phyloP scores from a whole-genome alignment of 2,329 filamentous ascomycete genomes.

The Xylariaceae sp. region DNA sequence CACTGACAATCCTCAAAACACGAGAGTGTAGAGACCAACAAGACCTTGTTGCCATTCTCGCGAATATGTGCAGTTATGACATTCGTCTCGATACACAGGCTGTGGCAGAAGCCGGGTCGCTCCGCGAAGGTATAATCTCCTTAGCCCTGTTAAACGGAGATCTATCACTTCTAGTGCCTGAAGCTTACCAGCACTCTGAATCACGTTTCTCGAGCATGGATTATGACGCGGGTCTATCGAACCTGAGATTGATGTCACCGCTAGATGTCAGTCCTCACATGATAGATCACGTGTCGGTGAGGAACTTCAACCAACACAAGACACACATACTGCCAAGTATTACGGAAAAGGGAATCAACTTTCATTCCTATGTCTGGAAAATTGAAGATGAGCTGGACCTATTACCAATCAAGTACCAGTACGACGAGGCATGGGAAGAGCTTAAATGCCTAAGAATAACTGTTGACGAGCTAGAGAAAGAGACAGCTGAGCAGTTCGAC shows the following conservation, averaged over 20 bases:
- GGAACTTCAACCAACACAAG: conserved; percentile 2
- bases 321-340: not conserved
- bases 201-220: no score
- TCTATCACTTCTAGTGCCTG: conserved; percentile 9
- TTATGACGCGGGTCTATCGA: no score
- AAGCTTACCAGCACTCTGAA: no score
- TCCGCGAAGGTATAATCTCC: not conserved
- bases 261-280: not conserved
- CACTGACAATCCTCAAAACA: not conserved
- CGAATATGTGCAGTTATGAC: conserved; percentile 18
- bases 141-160: conserved; percentile 10
- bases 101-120: not conserved
- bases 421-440: not conserved
- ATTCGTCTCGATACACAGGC: conserved; percentile 6
- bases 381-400: conserved; percentile 2
- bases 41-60: conserved; percentile 16
- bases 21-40: conserved; percentile 6
- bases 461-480: not conserved
- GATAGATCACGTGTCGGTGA: not conserved
- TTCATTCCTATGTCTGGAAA: conserved; percentile 5
- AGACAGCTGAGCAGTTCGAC: not conserved
- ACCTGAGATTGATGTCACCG: not conserved
- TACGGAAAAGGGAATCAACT: not conserved
- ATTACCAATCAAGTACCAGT: conserved; percentile 5
- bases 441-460: not conserved